Evolutionary conservation across 140 eudicot species (phyloP), one percentile per base, ranked within the genome.

Genomic region (Erigeron philadelphicus): DNA sequence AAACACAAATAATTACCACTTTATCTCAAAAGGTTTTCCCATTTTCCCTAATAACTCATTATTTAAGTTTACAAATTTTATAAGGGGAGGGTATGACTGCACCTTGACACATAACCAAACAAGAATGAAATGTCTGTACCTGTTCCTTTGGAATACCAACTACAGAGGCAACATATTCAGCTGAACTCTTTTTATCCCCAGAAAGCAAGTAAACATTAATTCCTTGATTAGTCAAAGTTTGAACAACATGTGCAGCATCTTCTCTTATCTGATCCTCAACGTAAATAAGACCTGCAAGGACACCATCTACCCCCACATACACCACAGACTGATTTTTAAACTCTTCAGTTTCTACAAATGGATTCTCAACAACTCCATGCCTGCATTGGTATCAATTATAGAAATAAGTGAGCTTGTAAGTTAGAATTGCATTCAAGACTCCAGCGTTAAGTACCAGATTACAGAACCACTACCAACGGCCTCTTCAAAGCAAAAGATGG

Each of bases 241-340:
- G 79, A 71, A 89, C 74, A 12, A 93, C 98, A 5, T 82, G 83
- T 53, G 82, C 82, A 62, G 97, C 98, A 82, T 93, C 98, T 82
- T 89, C 95, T 89, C 98, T 86, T 52, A 93, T 93, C 81, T 89
- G 95, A 83, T 93, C 98, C 83, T 93, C 98, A 8, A 93, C 87
- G 72, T 89, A 93, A 31, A 93, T 89, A 55, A 87, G 78, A 52
- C 98, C 98, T 17, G 90, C 98, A 44, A 89, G 90, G 49, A 73
- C 73, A 72, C 88, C 86, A 63, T 89, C 90, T 68, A 93, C 79
- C 66, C 96, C 96, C 59, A 93, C 95, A 85, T 86, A 93, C 66
- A 93, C 98, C 54, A 87, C 94, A 21, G 98, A 89, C 56, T 93
- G 98, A 71, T 85, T 93, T 64, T 80, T 89, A 45, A 77, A 84